These are phyloP conservation scores for Parietichytrium sp. DNA, from an alignment of 108 stramenopile genomes.

Conservation along the genomic window DNA sequence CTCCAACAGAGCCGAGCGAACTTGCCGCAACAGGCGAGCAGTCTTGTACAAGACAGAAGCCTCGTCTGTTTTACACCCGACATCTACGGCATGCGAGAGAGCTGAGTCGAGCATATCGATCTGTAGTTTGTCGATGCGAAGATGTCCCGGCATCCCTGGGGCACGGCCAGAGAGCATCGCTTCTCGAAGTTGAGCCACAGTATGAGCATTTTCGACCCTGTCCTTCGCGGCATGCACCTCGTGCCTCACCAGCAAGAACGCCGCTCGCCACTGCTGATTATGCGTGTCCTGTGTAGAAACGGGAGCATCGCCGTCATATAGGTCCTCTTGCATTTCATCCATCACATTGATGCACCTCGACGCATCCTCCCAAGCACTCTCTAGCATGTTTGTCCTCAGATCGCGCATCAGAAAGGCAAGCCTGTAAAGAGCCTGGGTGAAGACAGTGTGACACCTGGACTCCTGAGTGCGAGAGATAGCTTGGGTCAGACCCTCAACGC, in stretches of 20 bases:
- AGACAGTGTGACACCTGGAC: not conserved
- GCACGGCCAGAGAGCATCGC: not conserved
- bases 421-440: not conserved
- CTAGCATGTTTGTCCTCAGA: not conserved
- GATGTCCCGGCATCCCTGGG: not conserved
- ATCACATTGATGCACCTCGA: constrained; percentile 3
- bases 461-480: constrained; percentile 16
- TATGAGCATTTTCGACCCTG: not conserved
- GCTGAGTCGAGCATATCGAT: not conserved
- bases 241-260: not conserved
- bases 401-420: constrained; percentile 16
- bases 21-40: not conserved
- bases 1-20: not conserved
- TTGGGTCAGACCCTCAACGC: not conserved
- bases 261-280: not conserved
- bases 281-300: not conserved
- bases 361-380: not conserved
- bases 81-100: not conserved
- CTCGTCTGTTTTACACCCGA: not conserved
- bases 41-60: not conserved
- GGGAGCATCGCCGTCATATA: not conserved
- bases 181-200: not conserved
- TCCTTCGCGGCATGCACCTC: constrained; percentile 21
- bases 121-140: not conserved
- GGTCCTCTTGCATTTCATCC: not conserved